Percentiles rank a stretch among this genome's conserved stretches.
These are phyloP conservation scores for Achlya hypogyna DNA, from an alignment of 352 stramenopile species.

Conservation along the genomic window DNA sequence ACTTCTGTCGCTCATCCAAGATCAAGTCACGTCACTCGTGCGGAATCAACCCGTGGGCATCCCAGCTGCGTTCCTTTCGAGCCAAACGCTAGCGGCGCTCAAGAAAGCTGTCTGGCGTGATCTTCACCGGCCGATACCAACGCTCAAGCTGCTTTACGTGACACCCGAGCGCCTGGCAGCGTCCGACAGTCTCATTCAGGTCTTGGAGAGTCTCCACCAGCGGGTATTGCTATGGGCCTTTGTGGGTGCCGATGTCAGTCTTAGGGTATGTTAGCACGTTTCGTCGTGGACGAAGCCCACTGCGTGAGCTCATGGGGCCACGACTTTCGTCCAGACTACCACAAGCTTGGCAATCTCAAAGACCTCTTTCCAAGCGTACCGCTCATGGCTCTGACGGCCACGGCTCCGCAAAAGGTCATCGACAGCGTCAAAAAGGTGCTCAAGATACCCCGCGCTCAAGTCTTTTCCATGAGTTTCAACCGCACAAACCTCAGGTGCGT, in stretches of 20 bases:
- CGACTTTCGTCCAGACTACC: constrained; percentile 21
- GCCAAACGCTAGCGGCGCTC: constrained; percentile 2
- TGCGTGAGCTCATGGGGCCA: constrained; percentile 27
- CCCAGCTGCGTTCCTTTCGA: constrained; percentile 16
- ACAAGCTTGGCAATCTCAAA: constrained; percentile 22
- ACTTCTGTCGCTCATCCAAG: constrained; percentile 21
- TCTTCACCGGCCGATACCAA: constrained; percentile 2
- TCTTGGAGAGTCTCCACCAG: constrained; percentile 11
- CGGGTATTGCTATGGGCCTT: constrained; percentile 59
- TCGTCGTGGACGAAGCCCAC: constrained; percentile 32
- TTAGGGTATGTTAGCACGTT: constrained; percentile 10
- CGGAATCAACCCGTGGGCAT: constrained; percentile 11
- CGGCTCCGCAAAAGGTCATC: constrained; percentile 21
- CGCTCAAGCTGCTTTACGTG: constrained; percentile 21
- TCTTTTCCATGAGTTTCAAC: constrained; percentile 21
- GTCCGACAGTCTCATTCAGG: constrained; percentile 1
- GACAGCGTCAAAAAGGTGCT: constrained; percentile 20
- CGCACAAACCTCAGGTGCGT: constrained; percentile 19
- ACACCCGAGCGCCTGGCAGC: constrained; percentile 18
- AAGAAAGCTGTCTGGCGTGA: constrained; percentile 24
- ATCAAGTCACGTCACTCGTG: constrained; percentile 20
- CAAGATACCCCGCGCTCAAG: not conserved
- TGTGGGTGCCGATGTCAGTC: constrained; percentile 53
- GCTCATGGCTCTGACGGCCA: constrained; percentile 24
- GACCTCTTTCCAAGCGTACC: constrained; percentile 20